phyloP scores from a whole-genome alignment of 2,329 filamentous ascomycete genomes.

The Diplodia corticola region DNA sequence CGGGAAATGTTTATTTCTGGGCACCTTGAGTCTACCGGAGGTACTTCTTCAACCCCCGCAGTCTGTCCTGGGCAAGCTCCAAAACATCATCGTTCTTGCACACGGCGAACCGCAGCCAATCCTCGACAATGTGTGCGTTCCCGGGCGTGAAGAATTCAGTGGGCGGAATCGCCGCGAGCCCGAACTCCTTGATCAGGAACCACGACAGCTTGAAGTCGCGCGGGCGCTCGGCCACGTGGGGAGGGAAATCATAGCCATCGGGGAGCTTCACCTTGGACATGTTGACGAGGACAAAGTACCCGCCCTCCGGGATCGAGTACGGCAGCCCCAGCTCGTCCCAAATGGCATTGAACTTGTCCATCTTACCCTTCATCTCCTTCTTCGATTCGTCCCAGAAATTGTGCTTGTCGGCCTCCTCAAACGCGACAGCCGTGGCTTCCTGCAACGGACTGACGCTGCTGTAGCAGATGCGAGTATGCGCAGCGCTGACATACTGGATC shows the following conservation, averaged over 20 bases:
- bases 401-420: conserved; percentile 81
- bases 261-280: conserved; percentile 85
- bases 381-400: conserved; percentile 87
- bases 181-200: conserved; percentile 96
- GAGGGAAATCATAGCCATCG: conserved; percentile 80
- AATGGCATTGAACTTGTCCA: conserved; percentile 77
- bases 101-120: conserved; percentile 92
- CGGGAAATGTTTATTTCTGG: conserved; percentile 47
- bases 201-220: conserved; percentile 93
- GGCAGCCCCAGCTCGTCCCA: conserved; percentile 52
- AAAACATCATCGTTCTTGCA: conserved; percentile 88
- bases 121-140: conserved; percentile 83
- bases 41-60: conserved; percentile 45
- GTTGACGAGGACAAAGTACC: conserved; percentile 97
- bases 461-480: conserved; percentile 96
- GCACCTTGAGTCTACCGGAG: conserved; percentile 5
- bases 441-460: conserved; percentile 90
- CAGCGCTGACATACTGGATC: conserved; percentile 87
- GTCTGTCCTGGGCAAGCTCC: conserved; percentile 51
- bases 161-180: conserved; percentile 92
- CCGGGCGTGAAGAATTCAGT: conserved; percentile 92
- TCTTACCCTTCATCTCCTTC: conserved; percentile 84
- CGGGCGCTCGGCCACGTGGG: conserved; percentile 80
- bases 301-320: conserved; percentile 91
- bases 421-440: conserved; percentile 90